A percentile compares a stretch with the other conserved stretches of the same genome.
Evolutionary conservation across 176 grass and related monocot genomes (phyloP).

Genomic region (Lolium perenne): DNA sequence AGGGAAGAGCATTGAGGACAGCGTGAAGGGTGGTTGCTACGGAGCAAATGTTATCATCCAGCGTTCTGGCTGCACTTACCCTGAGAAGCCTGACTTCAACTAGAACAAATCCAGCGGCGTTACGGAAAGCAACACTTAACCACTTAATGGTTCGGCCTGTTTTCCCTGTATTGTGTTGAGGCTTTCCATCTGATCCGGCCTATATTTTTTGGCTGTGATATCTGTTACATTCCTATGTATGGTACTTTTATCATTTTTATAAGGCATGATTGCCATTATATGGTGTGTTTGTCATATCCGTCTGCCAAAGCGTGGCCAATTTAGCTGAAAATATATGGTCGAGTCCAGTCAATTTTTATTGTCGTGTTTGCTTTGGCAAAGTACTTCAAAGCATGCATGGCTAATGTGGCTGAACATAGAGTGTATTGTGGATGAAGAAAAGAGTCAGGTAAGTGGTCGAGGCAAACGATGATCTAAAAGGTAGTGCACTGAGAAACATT

Average conservation of each 20-base stretch:
- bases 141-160: conserved; percentile 28
- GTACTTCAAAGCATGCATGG: neutral
- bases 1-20: conserved; percentile 78
- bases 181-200: conserved; percentile 41
- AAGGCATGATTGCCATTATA: conserved; percentile 56
- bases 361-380: neutral
- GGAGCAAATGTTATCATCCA: conserved; percentile 95
- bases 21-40: conserved; percentile 78
- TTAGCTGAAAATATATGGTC: neutral
- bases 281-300: neutral
- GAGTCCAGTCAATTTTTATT: neutral
- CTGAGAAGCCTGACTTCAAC: conserved; percentile 91
- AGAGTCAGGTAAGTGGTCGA: neutral
- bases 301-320: neutral
- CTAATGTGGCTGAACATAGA: neutral
- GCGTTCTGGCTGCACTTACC: conserved; percentile 88
- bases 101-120: conserved; percentile 40
- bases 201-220: conserved; percentile 39
- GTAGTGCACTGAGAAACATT: no score
- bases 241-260: conserved; percentile 14
- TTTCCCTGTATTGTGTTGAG: conserved; percentile 48
- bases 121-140: conserved; percentile 27
- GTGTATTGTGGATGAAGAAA: neutral
- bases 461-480: neutral
- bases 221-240: conserved; percentile 33